Conservation (phyloP, 345 rosid species). For the Hirschfeldia incana region DNA sequence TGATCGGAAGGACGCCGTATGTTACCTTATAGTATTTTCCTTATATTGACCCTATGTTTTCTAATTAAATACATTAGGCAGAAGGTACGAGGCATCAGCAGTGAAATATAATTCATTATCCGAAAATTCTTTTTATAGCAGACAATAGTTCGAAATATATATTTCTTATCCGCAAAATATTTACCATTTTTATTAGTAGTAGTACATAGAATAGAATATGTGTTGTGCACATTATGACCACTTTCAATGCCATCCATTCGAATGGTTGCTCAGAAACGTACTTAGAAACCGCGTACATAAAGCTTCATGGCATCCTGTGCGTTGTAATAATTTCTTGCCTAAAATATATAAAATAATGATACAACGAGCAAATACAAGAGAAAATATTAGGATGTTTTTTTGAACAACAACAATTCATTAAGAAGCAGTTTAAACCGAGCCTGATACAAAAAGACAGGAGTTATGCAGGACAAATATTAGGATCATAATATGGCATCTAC, state of each 20-base stretch:
- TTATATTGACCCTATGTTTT: constrained; percentile 19
- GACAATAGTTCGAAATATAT: background rate
- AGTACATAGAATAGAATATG: constrained; percentile 29
- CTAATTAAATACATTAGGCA: background rate
- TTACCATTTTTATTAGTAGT: background rate
- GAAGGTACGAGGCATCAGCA: constrained; percentile 10
- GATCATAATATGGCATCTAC: background rate
- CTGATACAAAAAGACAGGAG: too few species aligned
- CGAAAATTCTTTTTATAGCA: background rate
- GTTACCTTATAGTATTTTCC: constrained; percentile 6
- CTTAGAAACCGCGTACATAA: constrained; percentile 41
- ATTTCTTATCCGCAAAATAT: constrained; percentile 15
- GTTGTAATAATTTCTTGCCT: constrained; percentile 10
- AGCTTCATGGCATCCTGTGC: constrained; percentile 35
- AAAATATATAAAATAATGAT: background rate
- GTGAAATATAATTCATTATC: constrained; percentile 15
- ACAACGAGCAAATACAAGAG: background rate
- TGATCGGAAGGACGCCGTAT: constrained; percentile 31
- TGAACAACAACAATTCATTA: too few species aligned
- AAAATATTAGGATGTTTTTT: background rate
- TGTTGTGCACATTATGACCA: constrained; percentile 8
- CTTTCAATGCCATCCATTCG: constrained; percentile 34
- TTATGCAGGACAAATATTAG: background rate
- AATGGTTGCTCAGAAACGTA: constrained; percentile 40
- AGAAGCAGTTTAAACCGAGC: too few species aligned